Base-by-base conservation (phyloP, 148 eudicot species). In the Chenopodium formosanum region DNA sequence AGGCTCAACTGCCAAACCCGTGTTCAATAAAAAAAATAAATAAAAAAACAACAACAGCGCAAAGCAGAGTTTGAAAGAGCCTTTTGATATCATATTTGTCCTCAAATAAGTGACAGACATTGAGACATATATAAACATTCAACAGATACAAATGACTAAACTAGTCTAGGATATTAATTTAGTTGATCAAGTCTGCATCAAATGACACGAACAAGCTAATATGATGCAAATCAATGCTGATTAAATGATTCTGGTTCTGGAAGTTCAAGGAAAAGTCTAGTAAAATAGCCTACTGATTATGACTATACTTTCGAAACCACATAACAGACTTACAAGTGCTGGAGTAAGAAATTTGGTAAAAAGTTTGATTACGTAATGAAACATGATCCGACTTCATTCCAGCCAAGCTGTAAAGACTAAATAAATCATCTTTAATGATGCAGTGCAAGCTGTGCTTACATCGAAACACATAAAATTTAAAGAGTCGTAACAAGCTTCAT, bases 361-460 rank as follows among this genome's bases (percentile, higher is more conserved):
- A 69, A 75, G 82, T 78, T 58, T 37, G 52, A 13, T 56, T 62
- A 64, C 27, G 76, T 62, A 75, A 56, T 40, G 56, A 82, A 58
- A 80, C 37, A 70, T 67, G 69, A 82, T 73, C 78, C 32, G 67
- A 80, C 46, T 70, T 74, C 22, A 78, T 82, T 63, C 47, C 29
- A 34, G 78, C 70, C 12, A 62, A 81, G 85, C 84, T 80, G 79
- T 82, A 75, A 84, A 56, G 77, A 75, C 71, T 67, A 73, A 78
- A 66, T 17, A 79, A 84, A 84, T 77, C 78, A 53, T 31, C 69
- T 29, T 23, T 31, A 72, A 23, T 66, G 53, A 77, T 82, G 86
- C 78, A 83, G 75, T 86, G 81, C 81, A 79, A 83, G 84, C 68
- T 76, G 83, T 78, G 82, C 34, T 79, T 82, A 75, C 64, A 78